Evolutionary conservation across 1,284 basidiomycete genomes (phyloP).

Genomic region (Sporisorium exsertum): DNA sequence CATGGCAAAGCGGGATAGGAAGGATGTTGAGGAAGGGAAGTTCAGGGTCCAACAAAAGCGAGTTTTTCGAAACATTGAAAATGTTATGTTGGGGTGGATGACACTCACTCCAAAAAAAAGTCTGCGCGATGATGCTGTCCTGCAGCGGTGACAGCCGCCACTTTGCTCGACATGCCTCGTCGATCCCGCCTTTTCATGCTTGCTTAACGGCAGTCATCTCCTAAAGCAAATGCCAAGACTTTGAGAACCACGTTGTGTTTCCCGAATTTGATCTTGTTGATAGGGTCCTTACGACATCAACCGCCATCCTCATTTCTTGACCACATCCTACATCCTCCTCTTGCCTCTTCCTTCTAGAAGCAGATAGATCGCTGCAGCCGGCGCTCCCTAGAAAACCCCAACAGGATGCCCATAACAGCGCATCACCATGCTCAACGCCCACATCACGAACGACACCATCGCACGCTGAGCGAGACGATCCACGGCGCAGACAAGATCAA

Average conservation of each 20-base stretch:
- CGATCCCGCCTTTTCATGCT: background rate
- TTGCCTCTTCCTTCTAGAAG: background rate
- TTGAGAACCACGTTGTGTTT: background rate
- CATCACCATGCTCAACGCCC: conserved; percentile 10
- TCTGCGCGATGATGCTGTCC: conserved; percentile 12
- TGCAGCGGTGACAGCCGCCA: conserved; percentile 5
- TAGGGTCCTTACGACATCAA: background rate
- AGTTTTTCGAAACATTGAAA: background rate
- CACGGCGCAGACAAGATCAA: conserved; percentile 9
- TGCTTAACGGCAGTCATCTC: background rate
- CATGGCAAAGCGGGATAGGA: background rate
- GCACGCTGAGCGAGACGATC: conserved; percentile 17
- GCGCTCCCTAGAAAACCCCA: background rate
- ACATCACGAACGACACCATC: conserved; percentile 20
- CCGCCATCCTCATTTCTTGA: background rate
- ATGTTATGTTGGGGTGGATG: background rate
- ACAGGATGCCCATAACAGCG: conserved; percentile 6
- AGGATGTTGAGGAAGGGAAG: background rate
- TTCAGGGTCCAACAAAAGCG: conserved; percentile 17
- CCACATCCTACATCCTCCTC: background rate
- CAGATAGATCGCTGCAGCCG: background rate
- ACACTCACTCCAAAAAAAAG: background rate
- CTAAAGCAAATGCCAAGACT: conserved; percentile 6
- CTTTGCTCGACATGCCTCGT: conserved; percentile 1
- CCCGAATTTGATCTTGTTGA: background rate